These are phyloP conservation scores for Trichosanthes cucumerina DNA, from an alignment of 306 rosid genomes.

Conservation along the genomic window DNA sequence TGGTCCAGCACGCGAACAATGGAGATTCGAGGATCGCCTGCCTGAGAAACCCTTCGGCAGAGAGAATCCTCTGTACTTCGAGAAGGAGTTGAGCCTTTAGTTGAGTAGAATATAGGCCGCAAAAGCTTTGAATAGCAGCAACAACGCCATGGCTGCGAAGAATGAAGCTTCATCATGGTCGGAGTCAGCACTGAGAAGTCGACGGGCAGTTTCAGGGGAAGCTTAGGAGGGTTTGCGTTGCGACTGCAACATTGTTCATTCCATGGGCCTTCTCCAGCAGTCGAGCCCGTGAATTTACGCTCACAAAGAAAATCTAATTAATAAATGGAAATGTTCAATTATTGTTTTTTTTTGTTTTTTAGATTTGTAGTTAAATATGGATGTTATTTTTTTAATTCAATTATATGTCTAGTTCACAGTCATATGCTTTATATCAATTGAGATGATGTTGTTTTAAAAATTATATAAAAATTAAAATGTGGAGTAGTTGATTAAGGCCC, in stretches of 20 bases:
- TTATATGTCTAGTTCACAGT: no score
- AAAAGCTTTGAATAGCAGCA: conserved; percentile 4
- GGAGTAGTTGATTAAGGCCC: no score
- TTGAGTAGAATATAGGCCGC: conserved; percentile 17
- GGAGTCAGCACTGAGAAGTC: background rate
- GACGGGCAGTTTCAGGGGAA: background rate
- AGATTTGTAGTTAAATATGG: no score
- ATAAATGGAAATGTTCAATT: no score
- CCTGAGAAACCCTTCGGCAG: conserved; percentile 19
- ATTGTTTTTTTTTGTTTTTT: no score
- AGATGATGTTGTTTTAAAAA: no score
- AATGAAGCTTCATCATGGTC: conserved; percentile 20
- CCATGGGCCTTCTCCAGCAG: background rate
- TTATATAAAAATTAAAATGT: no score
- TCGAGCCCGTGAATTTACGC: no score
- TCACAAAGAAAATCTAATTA: no score
- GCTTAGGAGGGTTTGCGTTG: background rate
- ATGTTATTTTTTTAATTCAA: no score
- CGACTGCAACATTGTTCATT: background rate
- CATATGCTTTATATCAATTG: no score
- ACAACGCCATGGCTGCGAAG: conserved; percentile 23
- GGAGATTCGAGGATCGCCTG: conserved; percentile 27
- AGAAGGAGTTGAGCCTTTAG: background rate
- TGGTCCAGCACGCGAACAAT: conserved; percentile 36
- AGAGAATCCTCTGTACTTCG: conserved; percentile 22